Conservation (phyloP, 2,329 filamentous ascomycete species). For the Aspergillus alliaceus region DNA sequence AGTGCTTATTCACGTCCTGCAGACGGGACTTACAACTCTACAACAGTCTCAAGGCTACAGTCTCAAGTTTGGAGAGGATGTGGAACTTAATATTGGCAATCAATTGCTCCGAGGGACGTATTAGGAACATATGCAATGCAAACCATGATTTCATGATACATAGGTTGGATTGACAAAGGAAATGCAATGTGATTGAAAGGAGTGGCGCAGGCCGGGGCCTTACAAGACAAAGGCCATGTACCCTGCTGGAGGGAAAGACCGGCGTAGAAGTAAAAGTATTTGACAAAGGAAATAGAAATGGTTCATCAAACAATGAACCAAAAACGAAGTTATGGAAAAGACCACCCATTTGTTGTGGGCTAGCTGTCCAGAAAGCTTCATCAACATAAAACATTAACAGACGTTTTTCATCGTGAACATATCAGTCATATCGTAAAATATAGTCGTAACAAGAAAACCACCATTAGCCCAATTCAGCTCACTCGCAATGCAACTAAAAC, state of each 20-base stretch:
- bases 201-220: constrained; percentile 1
- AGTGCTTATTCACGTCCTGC: background rate
- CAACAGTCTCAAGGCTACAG: background rate
- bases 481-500: constrained; percentile 21
- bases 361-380: constrained; percentile 13
- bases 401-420: constrained; percentile 23
- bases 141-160: constrained; percentile 4
- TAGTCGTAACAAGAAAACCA: constrained; percentile 20
- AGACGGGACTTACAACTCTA: too few species aligned
- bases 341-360: constrained; percentile 12
- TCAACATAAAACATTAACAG: constrained; percentile 18
- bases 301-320: too few species aligned
- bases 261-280: constrained; percentile 4
- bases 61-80: background rate
- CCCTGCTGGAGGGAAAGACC: background rate
- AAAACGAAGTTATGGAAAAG: constrained; percentile 6
- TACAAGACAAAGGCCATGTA: background rate
- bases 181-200: constrained; percentile 15
- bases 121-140: constrained; percentile 4
- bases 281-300: constrained; percentile 10
- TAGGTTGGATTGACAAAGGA: constrained; percentile 7
- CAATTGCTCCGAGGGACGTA: background rate
- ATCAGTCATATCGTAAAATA: constrained; percentile 24
- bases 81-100: too few species aligned
- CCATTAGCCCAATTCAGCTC: constrained; percentile 13